phyloP scores from a whole-genome alignment of 176 grass and related monocot genomes.

The Oryza officinalis region DNA sequence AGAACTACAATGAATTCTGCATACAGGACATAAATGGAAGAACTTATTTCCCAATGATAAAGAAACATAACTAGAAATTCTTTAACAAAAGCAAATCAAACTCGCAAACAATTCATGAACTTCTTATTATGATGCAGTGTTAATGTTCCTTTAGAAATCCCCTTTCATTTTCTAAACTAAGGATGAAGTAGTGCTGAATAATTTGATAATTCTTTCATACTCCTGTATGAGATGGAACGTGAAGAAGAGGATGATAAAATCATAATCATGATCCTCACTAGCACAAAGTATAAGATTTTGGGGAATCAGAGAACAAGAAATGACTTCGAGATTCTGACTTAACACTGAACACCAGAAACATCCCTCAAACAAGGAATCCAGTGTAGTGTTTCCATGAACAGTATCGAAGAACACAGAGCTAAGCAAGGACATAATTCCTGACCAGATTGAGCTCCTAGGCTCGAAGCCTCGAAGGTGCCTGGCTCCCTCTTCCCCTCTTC shows the following conservation, averaged over 20 bases:
- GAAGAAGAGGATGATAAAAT: not conserved
- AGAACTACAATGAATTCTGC: not conserved
- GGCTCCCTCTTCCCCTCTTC: constrained; percentile 11
- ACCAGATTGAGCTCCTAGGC: constrained; percentile 34
- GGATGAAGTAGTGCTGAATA: not conserved
- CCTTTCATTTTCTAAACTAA: not conserved
- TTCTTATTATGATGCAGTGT: not conserved
- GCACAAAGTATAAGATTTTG: not conserved
- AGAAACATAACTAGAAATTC: not conserved
- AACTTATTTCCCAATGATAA: not conserved
- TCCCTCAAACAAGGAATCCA: not conserved
- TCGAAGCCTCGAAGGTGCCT: not conserved
- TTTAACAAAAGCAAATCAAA: not conserved
- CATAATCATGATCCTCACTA: not conserved
- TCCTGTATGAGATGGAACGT: not conserved
- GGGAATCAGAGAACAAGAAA: not conserved
- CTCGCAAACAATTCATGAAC: not conserved
- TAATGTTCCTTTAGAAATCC: not conserved
- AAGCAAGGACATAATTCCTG: not conserved
- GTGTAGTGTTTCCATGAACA: not conserved
- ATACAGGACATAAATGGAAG: not conserved
- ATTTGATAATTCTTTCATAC: not conserved
- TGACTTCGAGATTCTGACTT: not conserved
- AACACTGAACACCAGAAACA: not conserved
- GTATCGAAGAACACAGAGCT: not conserved